Base-by-base conservation (phyloP, 2,329 filamentous ascomycete genomes). In the Zymoseptoria pseudotritici region DNA sequence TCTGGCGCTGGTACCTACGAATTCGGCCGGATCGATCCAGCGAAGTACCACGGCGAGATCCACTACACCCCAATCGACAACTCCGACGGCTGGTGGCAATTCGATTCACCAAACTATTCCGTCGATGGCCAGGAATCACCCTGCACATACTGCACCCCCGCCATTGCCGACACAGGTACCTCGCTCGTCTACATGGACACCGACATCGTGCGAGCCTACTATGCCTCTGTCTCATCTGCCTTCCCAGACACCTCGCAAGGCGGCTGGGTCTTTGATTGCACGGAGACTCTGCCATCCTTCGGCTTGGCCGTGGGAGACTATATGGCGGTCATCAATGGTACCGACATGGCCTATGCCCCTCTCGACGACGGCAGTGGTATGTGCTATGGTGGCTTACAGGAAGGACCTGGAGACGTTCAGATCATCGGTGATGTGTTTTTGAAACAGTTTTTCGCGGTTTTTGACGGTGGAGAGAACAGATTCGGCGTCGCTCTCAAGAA, bases 341-440 rank as follows among this genome's bases (percentile, higher is more conserved):
- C 61, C 3, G 68, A 82, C 55, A 78, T 85, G 63, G 80, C 78
- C 65, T 87, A 85, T 65, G 77, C 80, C 1, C 66, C 74, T 26
- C 74, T 84, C 9, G 78, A 29, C 24, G 59, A 57, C 20, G 59
- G 59, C 10, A 42, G 26, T 22, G 78, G 78, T 50, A 83, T 77
- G 58, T 90, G 87, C 77, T 89, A 87, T 65, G 87, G 86, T 61
- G 86, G 86, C 66, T 74, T 90, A 19, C 87, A 90, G 75, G 53
- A 69, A 69, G 58, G 77, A 79, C 1, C 75, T 10, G 56, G 76
- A 13, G 74, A 76, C 26, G 72, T 87, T 46, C 83, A 86, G 73
- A 85, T 90, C 70, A 80, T 80, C 58, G 84, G 84, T n/a, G 84
- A 86, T 66, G 77, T 81, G 24, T 80, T 86, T 72, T 78, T 86